Evolutionary conservation across 1,139 yeast genomes (phyloP), one percentile per base, ranked within the genome.

Genomic region (Lizanozyma gosingica): DNA sequence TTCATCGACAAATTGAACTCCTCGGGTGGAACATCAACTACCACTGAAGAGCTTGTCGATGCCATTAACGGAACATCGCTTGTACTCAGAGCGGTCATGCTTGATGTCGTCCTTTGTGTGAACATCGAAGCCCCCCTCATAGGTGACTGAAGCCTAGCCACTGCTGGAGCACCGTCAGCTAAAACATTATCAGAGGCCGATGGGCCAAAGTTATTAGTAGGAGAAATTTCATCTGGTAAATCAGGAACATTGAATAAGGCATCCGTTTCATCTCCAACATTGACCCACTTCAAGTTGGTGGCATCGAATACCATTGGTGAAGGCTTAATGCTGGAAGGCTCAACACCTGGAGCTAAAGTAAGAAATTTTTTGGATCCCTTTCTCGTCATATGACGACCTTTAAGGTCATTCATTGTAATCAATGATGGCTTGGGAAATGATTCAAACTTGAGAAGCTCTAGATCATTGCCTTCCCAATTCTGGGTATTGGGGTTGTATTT

Each of bases 51-150:
- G 11, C 9, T 6, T 22, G 29, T 6, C 6, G 29, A 6, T 6
- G 29, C 6, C 9, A 22, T 22, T 6, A 22, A 11, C 11, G 29
- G 29, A 6, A 6, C 29, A 22, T 22, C 29, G 11, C 29, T 22
- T 22, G 29, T 22, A 22, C 29, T 22, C 9, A 11, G 40, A 14
- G 35, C 37, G 8, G 37, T 41, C 33, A 47, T 49, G 15, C 61
- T 55, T 2, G 71, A 67, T 1, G 56, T 45, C 0, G 73, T 63
- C 37, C 73, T 43, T 43, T 66, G 67, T 2, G 72, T 67, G 40
- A 63, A 65, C 17, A 41, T 40, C 14, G 44, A 41, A 6, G 42
- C 35, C 9, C 52, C 54, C 41, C 64, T 60, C 2, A 53, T 22
- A 22, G 29, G 29, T 22, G 29, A 22, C 11, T 22, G 29, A 22